Evolutionary conservation across 2,329 filamentous ascomycete genomes (phyloP), one percentile per base, ranked within the genome.

Genomic region (Paecilomyces dactylethromorphus): DNA sequence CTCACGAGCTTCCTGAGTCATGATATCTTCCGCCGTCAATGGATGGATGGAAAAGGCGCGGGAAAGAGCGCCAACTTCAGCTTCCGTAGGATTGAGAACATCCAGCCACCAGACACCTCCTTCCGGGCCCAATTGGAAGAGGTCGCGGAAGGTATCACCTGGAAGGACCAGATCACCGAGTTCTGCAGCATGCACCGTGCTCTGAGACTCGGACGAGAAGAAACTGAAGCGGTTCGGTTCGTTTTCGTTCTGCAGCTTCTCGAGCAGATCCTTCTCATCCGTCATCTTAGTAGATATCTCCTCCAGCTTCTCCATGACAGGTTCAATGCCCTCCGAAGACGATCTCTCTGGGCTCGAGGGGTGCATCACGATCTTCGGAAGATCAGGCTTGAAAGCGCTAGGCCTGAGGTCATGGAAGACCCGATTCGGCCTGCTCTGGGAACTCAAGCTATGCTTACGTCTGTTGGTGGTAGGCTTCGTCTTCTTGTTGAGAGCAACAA

Each of bases 71-170:
- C 87, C 86, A 21, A 96, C 87, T 72, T 97, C 94, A 60, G 93
- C 92, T 69, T 92, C 90, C 0, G 88, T 92, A 1, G 93, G 91
- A 65, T 90, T 91, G 71, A 93, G 89, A 72, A 97, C 88, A 69
- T 99, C 96, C 55, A 99, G 82, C 94, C 94, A 99, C 92, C 93
- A 99, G n/a, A 96, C 92, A 68, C 93, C 93, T 66, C 92, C 82
- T 33, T 86, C 82, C 1, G 82, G 81, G 33, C 83, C 84, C 35
- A 86, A 80, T 65, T 87, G 85, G 71, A 99, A 99, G 11, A 99
- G 84, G 58, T 92, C 91, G 32, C 91, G 88, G 67, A 97, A 89
- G 59, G 89, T 89, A 72, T 97, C 94, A 8, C 92, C 93, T 1
- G 92, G 92, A 59, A 96, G 86, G 3, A 97, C 84, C 8, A 97